phyloP scores from a whole-genome alignment of 345 rosid species.

The Turnera subulata region DNA sequence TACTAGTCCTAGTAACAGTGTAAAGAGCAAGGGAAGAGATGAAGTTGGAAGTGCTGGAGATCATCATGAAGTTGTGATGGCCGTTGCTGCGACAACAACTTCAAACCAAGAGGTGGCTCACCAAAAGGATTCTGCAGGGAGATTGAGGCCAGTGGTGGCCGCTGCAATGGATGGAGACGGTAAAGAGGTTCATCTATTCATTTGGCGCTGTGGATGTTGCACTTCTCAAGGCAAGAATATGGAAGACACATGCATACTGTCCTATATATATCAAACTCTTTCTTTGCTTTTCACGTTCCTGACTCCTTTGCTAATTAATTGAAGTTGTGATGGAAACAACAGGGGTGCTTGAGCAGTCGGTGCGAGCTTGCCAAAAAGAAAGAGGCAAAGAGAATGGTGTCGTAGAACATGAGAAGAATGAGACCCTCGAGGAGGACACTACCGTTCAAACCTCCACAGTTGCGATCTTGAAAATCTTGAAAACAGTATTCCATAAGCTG shows the following conservation, averaged over 20 bases:
- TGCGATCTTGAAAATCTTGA: slow-evolving; percentile 17
- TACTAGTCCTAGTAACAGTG: no score
- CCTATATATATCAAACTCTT: not conserved
- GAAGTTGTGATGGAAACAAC: not conserved
- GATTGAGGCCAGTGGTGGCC: no score
- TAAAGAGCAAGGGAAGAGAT: not conserved
- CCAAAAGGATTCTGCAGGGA: no score
- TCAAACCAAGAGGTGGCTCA: no score
- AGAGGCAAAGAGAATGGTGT: slow-evolving; percentile 1
- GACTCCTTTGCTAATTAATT: not conserved
- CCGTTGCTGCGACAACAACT: no score
- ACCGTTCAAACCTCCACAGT: not conserved
- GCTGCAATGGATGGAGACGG: slow-evolving; percentile 14
- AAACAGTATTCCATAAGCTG: slow-evolving; percentile 20
- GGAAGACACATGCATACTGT: not conserved
- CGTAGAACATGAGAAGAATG: not conserved
- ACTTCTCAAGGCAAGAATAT: slow-evolving; percentile 19
- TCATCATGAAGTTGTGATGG: not conserved
- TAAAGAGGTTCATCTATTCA: slow-evolving; percentile 22
- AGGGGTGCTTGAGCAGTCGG: no score
- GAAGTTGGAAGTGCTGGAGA: not conserved
- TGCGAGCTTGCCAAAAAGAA: slow-evolving; percentile 13
- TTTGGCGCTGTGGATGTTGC: slow-evolving; percentile 25
- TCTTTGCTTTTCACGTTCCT: not conserved
- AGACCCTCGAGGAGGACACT: not conserved